Evolutionary conservation across 306 rosid species (phyloP).

Genomic region (Oemleria cerasiformis): DNA sequence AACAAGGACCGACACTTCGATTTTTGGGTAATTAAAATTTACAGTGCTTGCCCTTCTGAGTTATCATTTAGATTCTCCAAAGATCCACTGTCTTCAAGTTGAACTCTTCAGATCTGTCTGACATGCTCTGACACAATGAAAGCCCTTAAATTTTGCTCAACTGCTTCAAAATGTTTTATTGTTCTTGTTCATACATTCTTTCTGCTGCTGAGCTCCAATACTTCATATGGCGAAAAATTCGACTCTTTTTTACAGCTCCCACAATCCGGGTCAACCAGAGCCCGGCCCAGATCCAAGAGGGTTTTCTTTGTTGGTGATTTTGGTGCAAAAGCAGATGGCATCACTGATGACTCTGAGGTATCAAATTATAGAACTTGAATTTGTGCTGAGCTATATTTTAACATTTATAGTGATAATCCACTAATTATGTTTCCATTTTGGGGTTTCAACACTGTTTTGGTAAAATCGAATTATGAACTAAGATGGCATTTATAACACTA

Average conservation of each 20-base stretch:
- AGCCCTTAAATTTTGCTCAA: conserved; percentile 24
- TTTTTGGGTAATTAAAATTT: no score
- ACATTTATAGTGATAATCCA: background rate
- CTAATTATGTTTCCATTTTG: background rate
- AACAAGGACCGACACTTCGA: no score
- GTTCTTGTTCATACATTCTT: conserved; percentile 20
- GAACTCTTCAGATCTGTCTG: conserved; percentile 6
- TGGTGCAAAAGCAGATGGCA: conserved; percentile 79
- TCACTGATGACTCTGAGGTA: conserved; percentile 70
- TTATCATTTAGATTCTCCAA: background rate
- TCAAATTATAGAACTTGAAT: background rate
- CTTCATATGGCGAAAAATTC: conserved; percentile 29
- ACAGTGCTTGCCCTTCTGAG: no score
- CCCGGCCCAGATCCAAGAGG: conserved; percentile 41
- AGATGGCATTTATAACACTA: no score
- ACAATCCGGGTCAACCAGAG: conserved; percentile 26
- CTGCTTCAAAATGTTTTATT: conserved; percentile 23
- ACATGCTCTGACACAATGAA: conserved; percentile 32
- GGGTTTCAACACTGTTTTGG: background rate
- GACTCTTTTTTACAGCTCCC: conserved; percentile 52
- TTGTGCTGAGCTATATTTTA: background rate
- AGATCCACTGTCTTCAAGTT: background rate
- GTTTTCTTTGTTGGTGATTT: conserved; percentile 49
- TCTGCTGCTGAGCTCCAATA: conserved; percentile 25
- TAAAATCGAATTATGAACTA: no score